Evolutionary conservation across 2,329 filamentous ascomycete genomes (phyloP), one percentile per base, ranked within the genome.

Genomic region (Exophiala dermatitidis): DNA sequence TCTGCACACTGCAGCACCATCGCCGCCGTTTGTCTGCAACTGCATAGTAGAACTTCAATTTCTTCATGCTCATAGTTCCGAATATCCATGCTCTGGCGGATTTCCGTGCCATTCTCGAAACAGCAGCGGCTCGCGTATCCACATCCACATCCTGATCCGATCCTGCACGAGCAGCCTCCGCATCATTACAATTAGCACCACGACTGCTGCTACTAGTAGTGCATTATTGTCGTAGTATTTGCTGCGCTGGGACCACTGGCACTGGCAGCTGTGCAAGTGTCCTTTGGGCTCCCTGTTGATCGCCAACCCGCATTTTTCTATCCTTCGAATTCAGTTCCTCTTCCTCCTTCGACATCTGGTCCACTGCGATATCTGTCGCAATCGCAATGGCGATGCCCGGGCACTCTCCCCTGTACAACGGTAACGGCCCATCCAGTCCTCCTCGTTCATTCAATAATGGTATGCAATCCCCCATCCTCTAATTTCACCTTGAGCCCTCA

Each of bases 361-460:
- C 44, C 46, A n/a, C 26, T 32, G 6, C 34, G 34, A 12, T 41
- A 42, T 34, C 48, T 10, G 30, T 46, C 10, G 9, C 38, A 26
- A 31, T 50, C 45, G 48, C 26, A 26, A 63, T 63, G 61, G 61
- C 61, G 31, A 54, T 62, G 58, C 58, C 53, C 45, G 58, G 61
- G 26, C 60, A 60, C 42, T 63, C 61, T 46, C 61, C 60, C 7
- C 47, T 51, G 2, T 63, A 58, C 52, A 57, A 58, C 45, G 53
- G 40, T 12, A 57, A 58, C 45, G 53, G 40, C 10, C 58, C 58
- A 4, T 54, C 56, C 12, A 63, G 58, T 53, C 58, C 61, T 41
- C 56, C 54, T 31, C 58, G 61, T 31, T 42, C 58, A 36, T 56
- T 55, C 41, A 57, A 19, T 19, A 19, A 51, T 36, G 60, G 61